phyloP scores from a whole-genome alignment of 345 rosid species.

The Gossypium longicalyx region DNA sequence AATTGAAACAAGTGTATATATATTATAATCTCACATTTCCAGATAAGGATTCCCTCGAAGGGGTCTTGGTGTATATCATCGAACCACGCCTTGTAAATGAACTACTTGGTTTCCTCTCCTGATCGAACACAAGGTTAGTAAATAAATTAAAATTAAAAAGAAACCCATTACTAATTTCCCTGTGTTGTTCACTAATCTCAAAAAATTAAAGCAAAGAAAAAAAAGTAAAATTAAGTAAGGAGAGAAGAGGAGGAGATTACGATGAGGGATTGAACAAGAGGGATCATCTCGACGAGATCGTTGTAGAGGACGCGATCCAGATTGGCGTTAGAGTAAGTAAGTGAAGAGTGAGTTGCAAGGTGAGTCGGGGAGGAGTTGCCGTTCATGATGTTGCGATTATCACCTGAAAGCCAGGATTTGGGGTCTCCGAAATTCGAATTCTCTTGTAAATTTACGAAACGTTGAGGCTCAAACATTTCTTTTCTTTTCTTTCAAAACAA shows the following conservation, averaged over 20 bases:
- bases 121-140: background rate
- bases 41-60: conserved; percentile 67
- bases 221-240: background rate
- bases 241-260: conserved; percentile 34
- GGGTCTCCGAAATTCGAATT: conserved; percentile 58
- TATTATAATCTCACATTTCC: conserved; percentile 42
- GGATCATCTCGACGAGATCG: conserved; percentile 86
- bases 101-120: conserved; percentile 77
- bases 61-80: conserved; percentile 86
- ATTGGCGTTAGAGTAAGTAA: conserved; percentile 34
- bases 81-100: conserved; percentile 89
- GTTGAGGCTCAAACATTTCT: conserved; percentile 58
- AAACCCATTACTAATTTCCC: background rate
- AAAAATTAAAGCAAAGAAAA: background rate
- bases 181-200: background rate
- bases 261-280: conserved; percentile 85
- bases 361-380: conserved; percentile 48
- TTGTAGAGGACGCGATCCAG: conserved; percentile 74
- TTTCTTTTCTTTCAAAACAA: background rate
- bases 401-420: conserved; percentile 64
- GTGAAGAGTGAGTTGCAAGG: conserved; percentile 21
- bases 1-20: background rate
- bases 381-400: background rate
- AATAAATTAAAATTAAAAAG: background rate
- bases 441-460: conserved; percentile 50